phyloP scores from a whole-genome alignment of 768 basidiomycete genomes.

The Boletus huronensis region DNA sequence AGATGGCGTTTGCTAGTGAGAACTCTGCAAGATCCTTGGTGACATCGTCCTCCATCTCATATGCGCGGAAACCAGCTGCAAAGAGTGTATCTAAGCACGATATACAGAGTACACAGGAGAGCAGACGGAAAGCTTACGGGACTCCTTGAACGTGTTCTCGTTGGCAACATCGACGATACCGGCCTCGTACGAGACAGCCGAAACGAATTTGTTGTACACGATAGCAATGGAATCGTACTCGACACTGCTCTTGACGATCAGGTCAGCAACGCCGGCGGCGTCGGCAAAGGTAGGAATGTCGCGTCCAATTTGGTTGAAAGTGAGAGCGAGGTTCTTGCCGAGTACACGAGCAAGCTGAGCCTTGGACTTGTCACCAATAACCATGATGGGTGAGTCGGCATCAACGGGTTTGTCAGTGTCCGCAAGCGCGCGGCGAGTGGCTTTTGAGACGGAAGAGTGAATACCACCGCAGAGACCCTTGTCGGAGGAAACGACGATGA shows the following conservation, averaged over 20 bases:
- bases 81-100: background rate
- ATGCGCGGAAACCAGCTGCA: conserved; percentile 84
- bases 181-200: conserved; percentile 89
- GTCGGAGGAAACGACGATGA: conserved; percentile 94
- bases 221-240: conserved; percentile 83
- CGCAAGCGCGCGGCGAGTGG: conserved; percentile 68
- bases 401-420: conserved; percentile 50
- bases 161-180: conserved; percentile 73
- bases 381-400: conserved; percentile 66
- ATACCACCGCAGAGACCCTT: conserved; percentile 99
- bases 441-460: conserved; percentile 94
- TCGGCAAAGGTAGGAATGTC: conserved; percentile 97
- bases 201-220: conserved; percentile 83
- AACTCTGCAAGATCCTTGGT: conserved; percentile 94
- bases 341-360: conserved; percentile 74
- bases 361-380: conserved; percentile 98
- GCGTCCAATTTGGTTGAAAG: conserved; percentile 97
- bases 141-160: conserved; percentile 75
- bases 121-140: conserved; percentile 49
- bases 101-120: background rate
- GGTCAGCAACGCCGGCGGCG: conserved; percentile 89
- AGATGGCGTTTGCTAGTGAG: conserved; percentile 94
- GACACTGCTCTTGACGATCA: conserved; percentile 80
- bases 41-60: conserved; percentile 97
- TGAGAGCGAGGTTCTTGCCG: conserved; percentile 65